Evolutionary conservation across 2,329 filamentous ascomycete genomes (phyloP).

Genomic region (Dothistroma septosporum): DNA sequence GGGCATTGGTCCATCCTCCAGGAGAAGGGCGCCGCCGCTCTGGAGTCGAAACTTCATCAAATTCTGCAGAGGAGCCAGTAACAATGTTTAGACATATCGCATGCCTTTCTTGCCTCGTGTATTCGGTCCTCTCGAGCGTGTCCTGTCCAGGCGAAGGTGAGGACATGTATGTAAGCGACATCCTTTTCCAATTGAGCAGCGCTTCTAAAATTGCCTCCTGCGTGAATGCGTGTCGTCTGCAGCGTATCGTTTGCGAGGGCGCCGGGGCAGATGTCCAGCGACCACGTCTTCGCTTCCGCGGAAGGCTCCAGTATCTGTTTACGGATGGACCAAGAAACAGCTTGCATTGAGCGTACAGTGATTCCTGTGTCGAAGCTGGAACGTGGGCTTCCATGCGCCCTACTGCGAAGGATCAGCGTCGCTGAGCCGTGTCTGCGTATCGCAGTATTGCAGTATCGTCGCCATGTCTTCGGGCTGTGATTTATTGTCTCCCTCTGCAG

Average conservation of each 20-base stretch:
- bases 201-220: neutral
- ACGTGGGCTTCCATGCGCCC: neutral
- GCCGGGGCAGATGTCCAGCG: neutral
- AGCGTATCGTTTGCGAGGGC: neutral
- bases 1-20: constrained; percentile 55
- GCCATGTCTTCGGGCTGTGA: neutral
- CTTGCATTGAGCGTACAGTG: neutral
- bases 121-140: neutral
- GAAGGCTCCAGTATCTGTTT: neutral
- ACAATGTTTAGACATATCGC: neutral
- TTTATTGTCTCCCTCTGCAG: too few species aligned
- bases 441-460: too few species aligned
- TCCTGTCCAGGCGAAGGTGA: neutral
- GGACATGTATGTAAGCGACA: neutral
- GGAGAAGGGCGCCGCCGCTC: constrained; percentile 21
- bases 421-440: too few species aligned
- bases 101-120: neutral
- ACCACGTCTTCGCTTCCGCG: neutral
- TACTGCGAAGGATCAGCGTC: neutral
- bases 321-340: neutral
- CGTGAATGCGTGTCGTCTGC: neutral
- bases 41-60: constrained; percentile 3
- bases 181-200: neutral
- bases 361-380: neutral
- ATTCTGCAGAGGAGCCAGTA: neutral